Evolutionary conservation across 768 basidiomycete species (phyloP), one percentile per base, ranked within the genome.

Genomic region (Mycena olivaceomarginata): DNA sequence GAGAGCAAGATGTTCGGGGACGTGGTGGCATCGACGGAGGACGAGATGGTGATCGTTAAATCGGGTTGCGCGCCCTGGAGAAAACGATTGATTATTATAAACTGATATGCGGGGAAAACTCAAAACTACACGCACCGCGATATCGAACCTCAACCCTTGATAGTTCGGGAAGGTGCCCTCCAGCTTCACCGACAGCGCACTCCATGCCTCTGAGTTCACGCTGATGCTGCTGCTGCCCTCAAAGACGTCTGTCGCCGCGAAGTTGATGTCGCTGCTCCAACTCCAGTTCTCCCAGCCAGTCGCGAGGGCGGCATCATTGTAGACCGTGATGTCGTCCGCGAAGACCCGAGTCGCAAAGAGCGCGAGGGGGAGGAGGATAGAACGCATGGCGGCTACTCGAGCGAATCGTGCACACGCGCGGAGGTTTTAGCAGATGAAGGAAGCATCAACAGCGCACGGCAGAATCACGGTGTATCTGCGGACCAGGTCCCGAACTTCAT

Each of bases 221-320:
- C 86, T 89, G 67, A 90, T 85, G 66, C 87, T 87, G 80, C 86
- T 88, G 5, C 83, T 80, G 16, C 90, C 90, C 66, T 85, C 82
- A 59, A 85, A 82, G n/a, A 88, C 67, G 78, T 89, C 89, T 4
- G 89, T 90, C 12, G 89, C 88, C 25, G 84, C 88, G 72, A 85
- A 90, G 82, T 88, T 80, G 67, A 90, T 83, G 43, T 80, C 84
- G 51, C 84, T 87, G 74, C 87, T 83, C 90, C 90, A 91, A 74
- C 88, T 88, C 90, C 90, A 91, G 82, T 91, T 85, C 74, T 91
- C 86, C 90, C 90, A 91, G 20, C 87, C 88, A 37, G 84, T 75
- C 22, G 87, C 84, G 53, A 91, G 87, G 31, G 83, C 82, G 63
- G 79, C 80, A 80, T 90, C 89, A 12, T 84, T 84, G 79, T 90